Evolutionary conservation across 2,329 filamentous ascomycete genomes (phyloP), one percentile per base, ranked within the genome.

Genomic region (Macrophomina phaseolina): DNA sequence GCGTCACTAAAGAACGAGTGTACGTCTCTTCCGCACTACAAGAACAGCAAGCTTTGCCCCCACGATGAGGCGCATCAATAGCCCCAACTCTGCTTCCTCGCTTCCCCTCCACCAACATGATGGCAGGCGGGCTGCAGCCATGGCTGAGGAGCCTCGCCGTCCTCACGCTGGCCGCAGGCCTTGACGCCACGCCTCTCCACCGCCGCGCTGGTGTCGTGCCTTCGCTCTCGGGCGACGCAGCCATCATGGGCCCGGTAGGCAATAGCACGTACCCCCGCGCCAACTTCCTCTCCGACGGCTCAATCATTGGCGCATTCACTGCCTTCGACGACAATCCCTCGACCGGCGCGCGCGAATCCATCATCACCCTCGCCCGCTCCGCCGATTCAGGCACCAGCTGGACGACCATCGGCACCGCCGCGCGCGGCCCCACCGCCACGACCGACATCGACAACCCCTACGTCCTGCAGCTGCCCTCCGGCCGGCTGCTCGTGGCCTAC

Each of bases 181-280:
- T 28, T 36, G 36, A 28, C 16, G 36, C 40, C 51, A 30, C 48
- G n/a, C 32, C 46, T 1, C 62, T 60, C 32, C 64, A 60, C 16
- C 64, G 30, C 1, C 64, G 53, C 34, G 64, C 53, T 2, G 56
- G 40, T 30, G 34, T 60, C 18, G 45, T 49, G 7, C 71, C 70
- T 8, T 53, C 66, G 0, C 69, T 70, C 61, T 64, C 66, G 4
- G 73, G 72, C 34, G 51, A 18, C 8, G 61, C 71, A 12, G 64
- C 72, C 28, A 46, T 69, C 23, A 71, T 76, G 52, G 49, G 49
- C 4, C 71, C 71, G 4, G 30, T 62, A 55, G 68, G 66, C 8
- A 71, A 11, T 6, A 42, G 74, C 32, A 75, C 75, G 8, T 78
- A 79, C 53, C 76, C 76, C 1, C 68, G 76, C n/a, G 73, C 76